Evolutionary conservation across 2,329 filamentous ascomycete species (phyloP).

Genomic region (Epichloe typhina): DNA sequence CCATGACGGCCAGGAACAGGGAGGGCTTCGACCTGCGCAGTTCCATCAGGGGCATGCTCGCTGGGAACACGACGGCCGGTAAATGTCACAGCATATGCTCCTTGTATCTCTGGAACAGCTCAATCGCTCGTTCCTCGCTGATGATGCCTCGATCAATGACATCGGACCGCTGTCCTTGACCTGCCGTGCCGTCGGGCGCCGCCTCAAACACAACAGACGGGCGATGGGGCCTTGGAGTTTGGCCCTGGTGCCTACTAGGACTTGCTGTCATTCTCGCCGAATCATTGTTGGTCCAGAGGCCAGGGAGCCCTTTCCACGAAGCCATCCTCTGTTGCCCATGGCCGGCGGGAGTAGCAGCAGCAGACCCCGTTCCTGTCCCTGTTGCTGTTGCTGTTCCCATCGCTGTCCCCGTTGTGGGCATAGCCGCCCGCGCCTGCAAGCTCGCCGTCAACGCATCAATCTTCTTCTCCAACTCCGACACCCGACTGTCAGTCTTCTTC

Average conservation of each 20-base stretch:
- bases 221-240: neutral
- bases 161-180: constrained; percentile 21
- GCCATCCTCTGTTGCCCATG: neutral
- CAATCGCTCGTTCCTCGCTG: constrained; percentile 38
- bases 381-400: too few relatives aligned
- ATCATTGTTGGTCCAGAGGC: neutral
- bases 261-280: neutral
- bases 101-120: constrained; percentile 45
- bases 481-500: constrained; percentile 82
- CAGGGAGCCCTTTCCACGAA: neutral
- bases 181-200: neutral
- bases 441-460: constrained; percentile 79
- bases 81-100: constrained; percentile 47
- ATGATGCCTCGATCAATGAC: constrained; percentile 49
- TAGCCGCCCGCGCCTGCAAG: constrained; percentile 42
- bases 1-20: constrained; percentile 59
- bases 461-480: constrained; percentile 84
- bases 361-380: too few relatives aligned
- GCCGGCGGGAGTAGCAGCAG: too few relatives aligned
- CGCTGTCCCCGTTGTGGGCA: neutral
- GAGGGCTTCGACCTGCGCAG: constrained; percentile 47
- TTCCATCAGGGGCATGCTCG: constrained; percentile 38
- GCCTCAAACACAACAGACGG: neutral
- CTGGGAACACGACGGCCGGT: constrained; percentile 47
- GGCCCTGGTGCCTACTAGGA: neutral